Base-by-base conservation (phyloP, 176 grass and related monocot species). In the Musa schizocarpa region DNA sequence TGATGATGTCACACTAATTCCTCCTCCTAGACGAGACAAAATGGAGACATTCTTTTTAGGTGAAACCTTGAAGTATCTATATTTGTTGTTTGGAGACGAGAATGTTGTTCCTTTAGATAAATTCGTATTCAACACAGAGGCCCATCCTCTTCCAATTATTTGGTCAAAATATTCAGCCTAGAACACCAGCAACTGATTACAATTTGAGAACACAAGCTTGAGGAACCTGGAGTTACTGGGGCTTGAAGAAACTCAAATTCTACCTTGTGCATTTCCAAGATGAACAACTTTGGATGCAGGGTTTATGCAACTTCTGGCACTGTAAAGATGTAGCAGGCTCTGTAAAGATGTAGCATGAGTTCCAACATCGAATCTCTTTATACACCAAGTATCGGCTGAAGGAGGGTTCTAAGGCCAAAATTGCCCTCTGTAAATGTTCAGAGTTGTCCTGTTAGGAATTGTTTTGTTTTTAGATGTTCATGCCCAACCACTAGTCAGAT, bases 61-160 rank as follows among this genome's bases (percentile, higher is more conserved):
- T 3, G 95, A 98, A 79, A 98, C 90, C 65, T 79, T 98, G 71
- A 98, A 98, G 66, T 98, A 98, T 65, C 82, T 98, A 66, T 98
- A 98, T 93, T 86, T 98, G 66, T 86, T 98, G 72, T 98, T 98
- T 84, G 90, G 83, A 57, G 86, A 98, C 68, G 91, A 78, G 77
- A 86, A 87, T 76, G 77, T 85, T 82, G 82, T 98, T 74, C 90
- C 95, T 52, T 82, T 93, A 53, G 90, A 87, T 82, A 91, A 93
- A 70, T 98, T 85, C 86, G 88, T 93, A 52, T 98, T 98, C 74
- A 98, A 98, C 78, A 87, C 80, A 80, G 95, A 98, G 71, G 95
- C 95, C 68, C 95, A 98, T 85, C 90, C 90, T 67, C 83, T 98
- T 75, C 95, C 95, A 54, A 71, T 93, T 71, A 87, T 91, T 55